Percentiles rank a stretch among this genome's conserved stretches.
These are phyloP conservation scores for Fomitopsis schrenkii DNA, from an alignment of 1,284 basidiomycete species.

Conservation along the genomic window DNA sequence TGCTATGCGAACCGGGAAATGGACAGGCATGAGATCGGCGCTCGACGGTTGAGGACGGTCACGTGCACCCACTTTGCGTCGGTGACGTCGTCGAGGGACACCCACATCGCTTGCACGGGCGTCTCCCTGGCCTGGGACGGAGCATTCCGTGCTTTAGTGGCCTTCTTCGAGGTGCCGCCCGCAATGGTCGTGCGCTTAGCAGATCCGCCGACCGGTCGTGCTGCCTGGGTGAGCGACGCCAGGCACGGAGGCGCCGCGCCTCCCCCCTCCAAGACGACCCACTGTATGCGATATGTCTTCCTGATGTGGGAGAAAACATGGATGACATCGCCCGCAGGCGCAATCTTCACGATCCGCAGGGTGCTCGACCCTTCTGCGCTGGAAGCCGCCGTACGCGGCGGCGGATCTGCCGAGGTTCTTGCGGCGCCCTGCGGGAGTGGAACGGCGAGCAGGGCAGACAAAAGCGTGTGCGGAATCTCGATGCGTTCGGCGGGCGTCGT, in stretches of 20 bases:
- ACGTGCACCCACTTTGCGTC: conserved; percentile 55
- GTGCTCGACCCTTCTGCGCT: background rate
- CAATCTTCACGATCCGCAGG: conserved; percentile 41
- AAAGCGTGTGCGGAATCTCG: conserved; percentile 36
- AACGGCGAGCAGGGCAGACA: conserved; percentile 37
- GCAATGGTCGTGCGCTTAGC: conserved; percentile 1
- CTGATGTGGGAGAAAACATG: conserved; percentile 91
- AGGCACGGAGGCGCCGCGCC: conserved; percentile 23
- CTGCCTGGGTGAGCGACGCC: conserved; percentile 7
- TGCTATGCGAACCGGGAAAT: conserved; percentile 17
- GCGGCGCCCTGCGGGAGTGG: background rate
- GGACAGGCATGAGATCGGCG: background rate
- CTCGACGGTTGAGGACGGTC: background rate
- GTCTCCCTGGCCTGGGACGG: conserved; percentile 7
- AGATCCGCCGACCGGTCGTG: background rate
- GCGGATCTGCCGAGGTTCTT: conserved; percentile 5
- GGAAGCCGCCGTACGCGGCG: background rate
- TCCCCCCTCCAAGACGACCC: conserved; percentile 61
- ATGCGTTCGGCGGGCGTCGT: conserved; percentile 30
- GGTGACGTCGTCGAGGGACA: conserved; percentile 47
- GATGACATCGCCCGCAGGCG: conserved; percentile 58
- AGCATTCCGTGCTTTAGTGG: conserved; percentile 4
- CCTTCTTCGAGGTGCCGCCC: conserved; percentile 4
- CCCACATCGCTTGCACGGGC: conserved; percentile 39
- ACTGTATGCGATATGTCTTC: conserved; percentile 83